These are phyloP conservation scores for Citrus maxima DNA, from an alignment of 345 rosid genomes.

Conservation along the genomic window DNA sequence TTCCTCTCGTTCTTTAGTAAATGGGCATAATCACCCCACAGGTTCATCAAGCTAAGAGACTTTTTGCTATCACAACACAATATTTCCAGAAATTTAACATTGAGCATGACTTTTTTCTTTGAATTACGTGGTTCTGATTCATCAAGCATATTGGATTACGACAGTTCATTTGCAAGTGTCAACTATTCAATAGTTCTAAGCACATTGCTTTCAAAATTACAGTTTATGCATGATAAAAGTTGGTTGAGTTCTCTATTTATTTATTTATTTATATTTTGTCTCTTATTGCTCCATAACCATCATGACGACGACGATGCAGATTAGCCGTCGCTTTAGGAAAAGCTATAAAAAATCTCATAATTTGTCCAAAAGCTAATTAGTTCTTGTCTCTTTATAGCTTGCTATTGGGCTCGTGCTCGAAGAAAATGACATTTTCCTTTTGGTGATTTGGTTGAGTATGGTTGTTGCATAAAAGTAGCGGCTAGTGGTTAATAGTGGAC, in stretches of 20 bases:
- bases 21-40: neutral
- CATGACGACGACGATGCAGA: neutral
- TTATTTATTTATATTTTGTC: neutral
- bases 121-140: constrained; percentile 10
- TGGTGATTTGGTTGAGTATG: neutral
- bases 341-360: neutral
- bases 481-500: neutral
- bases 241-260: neutral
- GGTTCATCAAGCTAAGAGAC: neutral
- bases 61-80: neutral
- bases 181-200: constrained; percentile 4
- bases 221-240: neutral
- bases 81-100: constrained; percentile 4
- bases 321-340: neutral
- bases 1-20: neutral
- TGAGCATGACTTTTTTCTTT: neutral
- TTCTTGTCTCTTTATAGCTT: constrained; percentile 3
- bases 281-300: neutral
- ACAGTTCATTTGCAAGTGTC: constrained; percentile 7
- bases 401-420: neutral
- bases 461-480: neutral
- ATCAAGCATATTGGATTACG: neutral
- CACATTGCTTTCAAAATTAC: neutral
- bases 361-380: neutral
- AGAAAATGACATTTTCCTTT: neutral